Percentiles rank a stretch among this genome's conserved stretches.
Conservation (phyloP, 331 rosid genomes). For the Pyrus hybrid region DNA sequence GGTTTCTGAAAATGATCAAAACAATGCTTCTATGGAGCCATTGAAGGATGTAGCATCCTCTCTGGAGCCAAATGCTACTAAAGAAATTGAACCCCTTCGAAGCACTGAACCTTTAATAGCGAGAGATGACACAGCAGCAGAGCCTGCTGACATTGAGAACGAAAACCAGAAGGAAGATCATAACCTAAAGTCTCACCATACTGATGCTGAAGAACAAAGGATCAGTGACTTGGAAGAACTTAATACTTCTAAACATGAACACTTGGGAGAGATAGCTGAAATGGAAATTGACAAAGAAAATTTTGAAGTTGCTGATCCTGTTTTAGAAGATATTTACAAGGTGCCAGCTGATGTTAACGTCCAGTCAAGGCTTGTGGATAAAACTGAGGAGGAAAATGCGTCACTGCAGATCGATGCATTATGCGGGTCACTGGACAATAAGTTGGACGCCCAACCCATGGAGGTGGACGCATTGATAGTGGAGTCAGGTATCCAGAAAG, state of each 20-base stretch:
- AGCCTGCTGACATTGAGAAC: constrained; percentile 22
- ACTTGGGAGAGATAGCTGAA: constrained; percentile 23
- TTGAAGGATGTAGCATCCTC: constrained; percentile 38
- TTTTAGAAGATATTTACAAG: constrained; percentile 22
- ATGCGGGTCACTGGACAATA: constrained; percentile 32
- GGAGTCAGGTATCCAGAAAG: constrained; percentile 24
- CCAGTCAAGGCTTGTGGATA: constrained; percentile 24
- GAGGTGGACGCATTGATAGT: constrained; percentile 29
- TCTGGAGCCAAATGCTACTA: constrained; percentile 28
- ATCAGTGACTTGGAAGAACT: constrained; percentile 20
- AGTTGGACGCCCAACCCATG: constrained; percentile 32
- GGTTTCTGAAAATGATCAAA: constrained; percentile 39
- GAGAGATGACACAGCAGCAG: constrained; percentile 41
- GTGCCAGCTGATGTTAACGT: constrained; percentile 21
- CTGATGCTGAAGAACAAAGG: constrained; percentile 14
- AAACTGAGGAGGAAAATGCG: constrained; percentile 35
- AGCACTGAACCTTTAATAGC: constrained; percentile 24
- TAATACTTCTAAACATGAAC: constrained; percentile 26
- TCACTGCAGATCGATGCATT: constrained; percentile 30
- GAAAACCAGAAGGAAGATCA: constrained; percentile 30
- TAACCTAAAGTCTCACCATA: constrained; percentile 35
- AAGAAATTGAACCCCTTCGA: constrained; percentile 27
- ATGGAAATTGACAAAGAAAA: too few species aligned
- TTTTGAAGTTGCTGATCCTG: constrained; percentile 25
- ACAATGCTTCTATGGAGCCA: constrained; percentile 33